A percentile compares a stretch with the other conserved stretches of the same genome.
These are phyloP conservation scores for Mortierella sp. DNA, from an alignment of 371 early-diverging fungal species.

Conservation along the genomic window DNA sequence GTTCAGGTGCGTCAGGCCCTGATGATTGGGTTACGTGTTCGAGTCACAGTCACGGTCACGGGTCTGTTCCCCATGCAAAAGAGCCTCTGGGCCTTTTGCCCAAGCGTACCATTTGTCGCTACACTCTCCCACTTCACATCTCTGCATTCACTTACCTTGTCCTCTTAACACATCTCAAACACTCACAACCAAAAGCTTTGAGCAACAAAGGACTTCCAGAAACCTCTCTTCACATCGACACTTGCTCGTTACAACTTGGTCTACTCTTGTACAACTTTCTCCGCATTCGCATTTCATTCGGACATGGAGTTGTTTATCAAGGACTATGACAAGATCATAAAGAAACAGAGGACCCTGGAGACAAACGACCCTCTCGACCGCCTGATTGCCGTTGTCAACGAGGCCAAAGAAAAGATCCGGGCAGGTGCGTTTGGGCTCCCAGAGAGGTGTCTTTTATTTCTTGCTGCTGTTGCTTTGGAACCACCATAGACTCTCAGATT, in stretches of 20 bases:
- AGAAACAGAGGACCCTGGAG: slow-evolving; percentile 59
- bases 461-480: neutral
- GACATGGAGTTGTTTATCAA: slow-evolving; percentile 56
- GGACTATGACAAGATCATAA: slow-evolving; percentile 64
- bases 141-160: neutral
- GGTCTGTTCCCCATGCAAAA: neutral
- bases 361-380: slow-evolving; percentile 54
- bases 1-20: too few relatives aligned
- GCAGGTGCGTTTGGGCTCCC: slow-evolving; percentile 22
- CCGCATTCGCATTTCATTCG: slow-evolving; percentile 11
- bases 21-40: neutral
- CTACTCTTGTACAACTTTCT: neutral
- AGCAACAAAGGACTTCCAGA: neutral
- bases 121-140: neutral
- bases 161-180: neutral
- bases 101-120: neutral
- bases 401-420: slow-evolving; percentile 52
- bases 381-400: slow-evolving; percentile 55
- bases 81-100: neutral
- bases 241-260: neutral
- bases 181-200: neutral
- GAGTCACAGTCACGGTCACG: slow-evolving; percentile 4
- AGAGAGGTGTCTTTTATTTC: neutral
- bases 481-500: neutral
- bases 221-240: neutral